These are phyloP conservation scores for Gonium pectorale DNA, from an alignment of 139 green algal species.

Conservation along the genomic window DNA sequence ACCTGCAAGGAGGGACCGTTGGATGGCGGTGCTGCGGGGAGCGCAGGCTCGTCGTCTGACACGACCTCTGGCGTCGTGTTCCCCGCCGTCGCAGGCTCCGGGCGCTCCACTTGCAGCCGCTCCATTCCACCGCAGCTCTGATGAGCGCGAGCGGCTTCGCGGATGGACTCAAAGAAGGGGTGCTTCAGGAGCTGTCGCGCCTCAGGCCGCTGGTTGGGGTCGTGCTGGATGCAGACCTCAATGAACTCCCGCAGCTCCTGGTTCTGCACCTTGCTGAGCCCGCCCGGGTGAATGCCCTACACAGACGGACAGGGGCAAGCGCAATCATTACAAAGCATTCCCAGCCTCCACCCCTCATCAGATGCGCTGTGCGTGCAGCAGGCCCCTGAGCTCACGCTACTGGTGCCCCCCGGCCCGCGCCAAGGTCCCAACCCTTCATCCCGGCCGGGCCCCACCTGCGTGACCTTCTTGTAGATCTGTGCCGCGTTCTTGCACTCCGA, in stretches of 20 bases:
- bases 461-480: slow-evolving; percentile 99
- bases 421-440: too few species aligned
- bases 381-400: too few species aligned
- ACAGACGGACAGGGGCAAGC: too few species aligned
- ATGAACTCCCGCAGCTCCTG: slow-evolving; percentile 90
- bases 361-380: too few species aligned
- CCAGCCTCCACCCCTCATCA: too few species aligned
- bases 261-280: slow-evolving; percentile 86
- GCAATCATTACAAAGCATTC: too few species aligned
- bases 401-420: too few species aligned
- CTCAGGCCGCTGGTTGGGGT: slow-evolving; percentile 76
- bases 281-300: slow-evolving; percentile 86
- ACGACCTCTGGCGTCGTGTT: slow-evolving; percentile 10
- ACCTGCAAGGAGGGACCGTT: not conserved
- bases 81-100: slow-evolving; percentile 35
- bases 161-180: slow-evolving; percentile 89
- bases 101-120: slow-evolving; percentile 9
- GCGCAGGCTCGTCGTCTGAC: slow-evolving; percentile 32
- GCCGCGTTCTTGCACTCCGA: slow-evolving; percentile 97
- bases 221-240: slow-evolving; percentile 85
- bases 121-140: slow-evolving; percentile 31
- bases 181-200: slow-evolving; percentile 93
- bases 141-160: too few species aligned
- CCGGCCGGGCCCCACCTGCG: slow-evolving; percentile 78
- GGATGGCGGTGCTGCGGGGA: not conserved